Conservation (phyloP, 805 yeast genomes). For the Lachancea sp. region DNA sequence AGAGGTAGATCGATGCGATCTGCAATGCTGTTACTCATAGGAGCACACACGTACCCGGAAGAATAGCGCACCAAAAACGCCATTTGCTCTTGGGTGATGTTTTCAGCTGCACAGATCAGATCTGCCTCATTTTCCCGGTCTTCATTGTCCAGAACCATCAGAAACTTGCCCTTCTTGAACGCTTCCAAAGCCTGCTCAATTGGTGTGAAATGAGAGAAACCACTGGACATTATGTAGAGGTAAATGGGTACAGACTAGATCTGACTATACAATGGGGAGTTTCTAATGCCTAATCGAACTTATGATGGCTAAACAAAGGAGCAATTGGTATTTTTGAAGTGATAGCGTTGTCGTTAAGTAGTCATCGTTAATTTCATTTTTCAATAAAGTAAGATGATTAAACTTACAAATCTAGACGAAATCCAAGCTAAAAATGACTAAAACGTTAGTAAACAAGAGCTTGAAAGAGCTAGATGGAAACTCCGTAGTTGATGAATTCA, state of each 20-base stretch:
- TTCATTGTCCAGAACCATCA: slow-evolving; percentile 96
- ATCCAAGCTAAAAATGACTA: background rate
- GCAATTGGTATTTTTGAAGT: no score
- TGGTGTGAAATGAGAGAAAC: slow-evolving; percentile 6
- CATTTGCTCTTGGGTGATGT: slow-evolving; percentile 75
- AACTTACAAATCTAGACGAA: background rate
- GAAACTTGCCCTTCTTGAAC: slow-evolving; percentile 44
- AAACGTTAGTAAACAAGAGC: background rate
- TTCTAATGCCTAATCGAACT: background rate
- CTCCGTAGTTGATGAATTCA: no score
- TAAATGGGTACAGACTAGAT: no score
- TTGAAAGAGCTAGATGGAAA: background rate
- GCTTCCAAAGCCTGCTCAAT: slow-evolving; percentile 29
- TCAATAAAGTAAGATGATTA: no score
- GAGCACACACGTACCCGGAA: slow-evolving; percentile 91
- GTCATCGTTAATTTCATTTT: no score
- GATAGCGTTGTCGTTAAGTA: no score
- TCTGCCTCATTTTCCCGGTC: slow-evolving; percentile 97
- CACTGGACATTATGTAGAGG: slow-evolving; percentile 1
- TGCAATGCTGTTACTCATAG: slow-evolving; percentile 70
- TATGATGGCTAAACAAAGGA: no score
- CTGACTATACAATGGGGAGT: no score
- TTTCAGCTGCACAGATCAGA: slow-evolving; percentile 85
- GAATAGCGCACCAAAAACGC: slow-evolving; percentile 86
- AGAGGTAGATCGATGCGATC: slow-evolving; percentile 74